These are phyloP conservation scores for Paramecium sexaurelia DNA, from an alignment of 73 alveolate genomes.

Conservation along the genomic window DNA sequence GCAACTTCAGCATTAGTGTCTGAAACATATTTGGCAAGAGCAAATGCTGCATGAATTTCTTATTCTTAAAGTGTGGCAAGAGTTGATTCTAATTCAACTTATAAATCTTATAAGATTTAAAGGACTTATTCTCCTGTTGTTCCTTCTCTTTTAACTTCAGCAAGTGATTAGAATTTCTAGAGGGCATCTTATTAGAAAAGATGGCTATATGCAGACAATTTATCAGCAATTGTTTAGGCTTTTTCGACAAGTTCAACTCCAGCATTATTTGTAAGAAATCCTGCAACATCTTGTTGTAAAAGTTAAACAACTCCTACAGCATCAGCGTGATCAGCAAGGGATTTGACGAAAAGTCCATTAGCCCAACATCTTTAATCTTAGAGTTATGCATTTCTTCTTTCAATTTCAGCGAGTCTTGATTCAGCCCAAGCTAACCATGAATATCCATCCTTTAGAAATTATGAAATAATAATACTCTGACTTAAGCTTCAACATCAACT, in stretches of 20 bases:
- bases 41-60: slow-evolving; percentile 59
- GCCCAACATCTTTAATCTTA: slow-evolving; percentile 57
- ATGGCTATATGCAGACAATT: slow-evolving; percentile 41
- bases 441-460: neutral
- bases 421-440: slow-evolving; percentile 56
- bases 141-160: slow-evolving; percentile 57
- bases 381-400: slow-evolving; percentile 12
- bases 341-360: slow-evolving; percentile 42
- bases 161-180: slow-evolving; percentile 43
- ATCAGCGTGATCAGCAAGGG: slow-evolving; percentile 58
- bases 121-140: slow-evolving; percentile 62
- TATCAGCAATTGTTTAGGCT: slow-evolving; percentile 32
- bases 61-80: slow-evolving; percentile 53
- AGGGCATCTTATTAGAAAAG: slow-evolving; percentile 63
- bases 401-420: slow-evolving; percentile 57
- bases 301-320: slow-evolving; percentile 19
- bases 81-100: slow-evolving; percentile 43
- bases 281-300: slow-evolving; percentile 32
- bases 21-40: slow-evolving; percentile 51
- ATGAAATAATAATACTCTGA: neutral
- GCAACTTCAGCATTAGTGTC: slow-evolving; percentile 57
- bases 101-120: slow-evolving; percentile 7
- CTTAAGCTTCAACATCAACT: slow-evolving; percentile 50
- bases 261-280: slow-evolving; percentile 37
- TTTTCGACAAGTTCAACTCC: slow-evolving; percentile 48